phyloP scores from a whole-genome alignment of 2,329 filamentous ascomycete genomes.

The Colletotrichum liaoningense region DNA sequence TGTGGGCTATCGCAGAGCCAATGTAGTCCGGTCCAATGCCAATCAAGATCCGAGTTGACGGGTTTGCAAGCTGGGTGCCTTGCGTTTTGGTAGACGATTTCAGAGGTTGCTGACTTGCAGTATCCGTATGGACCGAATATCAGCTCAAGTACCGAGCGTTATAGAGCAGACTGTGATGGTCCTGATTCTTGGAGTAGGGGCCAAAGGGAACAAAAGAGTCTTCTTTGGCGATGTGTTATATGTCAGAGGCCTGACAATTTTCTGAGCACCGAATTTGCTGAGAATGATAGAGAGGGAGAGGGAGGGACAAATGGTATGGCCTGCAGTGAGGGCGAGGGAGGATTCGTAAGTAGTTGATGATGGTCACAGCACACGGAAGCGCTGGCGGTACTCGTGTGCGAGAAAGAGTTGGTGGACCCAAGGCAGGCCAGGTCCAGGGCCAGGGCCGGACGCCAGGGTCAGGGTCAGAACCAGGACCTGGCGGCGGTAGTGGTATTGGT shows the following conservation, averaged over 20 bases:
- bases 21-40: slow-evolving; percentile 30
- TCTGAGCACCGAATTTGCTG: neutral
- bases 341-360: slow-evolving; percentile 28
- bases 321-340: neutral
- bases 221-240: too few species aligned
- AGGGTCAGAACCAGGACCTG: slow-evolving; percentile 30
- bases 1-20: slow-evolving; percentile 34
- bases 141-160: slow-evolving; percentile 15
- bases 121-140: slow-evolving; percentile 11
- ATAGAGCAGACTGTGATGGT: neutral
- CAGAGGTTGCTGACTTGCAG: slow-evolving; percentile 2
- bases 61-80: slow-evolving; percentile 2
- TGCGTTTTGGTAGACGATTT: slow-evolving; percentile 6
- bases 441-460: slow-evolving; percentile 29
- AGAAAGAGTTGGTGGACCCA: slow-evolving; percentile 23
- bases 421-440: slow-evolving; percentile 29
- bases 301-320: neutral
- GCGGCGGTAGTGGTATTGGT: slow-evolving; percentile 27
- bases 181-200: neutral
- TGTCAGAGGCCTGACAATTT: neutral
- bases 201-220: neutral
- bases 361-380: slow-evolving; percentile 26
- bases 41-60: slow-evolving; percentile 31
- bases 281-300: neutral
- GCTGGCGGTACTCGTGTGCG: slow-evolving; percentile 17